A percentile compares a stretch with the other conserved stretches of the same genome.
Conservation (phyloP, 768 basidiomycete genomes). For the Xerocomellus intermedius region DNA sequence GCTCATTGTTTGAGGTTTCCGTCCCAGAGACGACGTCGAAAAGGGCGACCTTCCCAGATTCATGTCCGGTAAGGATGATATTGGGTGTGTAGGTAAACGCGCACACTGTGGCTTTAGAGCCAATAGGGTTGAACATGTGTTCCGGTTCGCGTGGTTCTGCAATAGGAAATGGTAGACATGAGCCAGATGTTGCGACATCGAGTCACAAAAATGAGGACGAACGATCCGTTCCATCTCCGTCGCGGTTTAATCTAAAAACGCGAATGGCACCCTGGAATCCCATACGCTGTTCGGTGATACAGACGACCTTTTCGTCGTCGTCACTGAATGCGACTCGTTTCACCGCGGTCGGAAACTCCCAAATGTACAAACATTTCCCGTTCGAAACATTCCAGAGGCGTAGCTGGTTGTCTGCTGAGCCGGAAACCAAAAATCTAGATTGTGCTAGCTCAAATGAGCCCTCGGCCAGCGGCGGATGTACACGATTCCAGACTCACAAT, state of each 20-base stretch:
- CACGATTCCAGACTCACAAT: conserved; percentile 59
- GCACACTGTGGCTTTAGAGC: conserved; percentile 96
- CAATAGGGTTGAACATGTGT: conserved; percentile 81
- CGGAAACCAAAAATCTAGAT: conserved; percentile 84
- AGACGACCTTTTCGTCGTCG: conserved; percentile 78
- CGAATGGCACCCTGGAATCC: conserved; percentile 88
- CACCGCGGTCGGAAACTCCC: conserved; percentile 98
- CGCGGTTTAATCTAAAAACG: conserved; percentile 83
- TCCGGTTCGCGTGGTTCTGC: conserved; percentile 75
- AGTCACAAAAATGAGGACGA: conserved; percentile 27
- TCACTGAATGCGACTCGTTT: conserved; percentile 93
- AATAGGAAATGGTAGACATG: background rate
- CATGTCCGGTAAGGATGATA: conserved; percentile 90
- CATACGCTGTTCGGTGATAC: conserved; percentile 97
- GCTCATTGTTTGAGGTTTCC: conserved; percentile 78
- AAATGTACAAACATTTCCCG: conserved; percentile 89
- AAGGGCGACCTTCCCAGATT: conserved; percentile 91
- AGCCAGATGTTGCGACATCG: background rate
- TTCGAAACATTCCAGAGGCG: conserved; percentile 86
- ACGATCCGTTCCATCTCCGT: conserved; percentile 82
- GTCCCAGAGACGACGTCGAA: conserved; percentile 89
- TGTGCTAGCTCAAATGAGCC: conserved; percentile 49
- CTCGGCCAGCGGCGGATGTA: background rate
- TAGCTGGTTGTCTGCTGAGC: conserved; percentile 92
- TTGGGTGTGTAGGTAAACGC: conserved; percentile 80